phyloP scores from a whole-genome alignment of 257 asterid genomes.

The Ophiorrhiza pumila region DNA sequence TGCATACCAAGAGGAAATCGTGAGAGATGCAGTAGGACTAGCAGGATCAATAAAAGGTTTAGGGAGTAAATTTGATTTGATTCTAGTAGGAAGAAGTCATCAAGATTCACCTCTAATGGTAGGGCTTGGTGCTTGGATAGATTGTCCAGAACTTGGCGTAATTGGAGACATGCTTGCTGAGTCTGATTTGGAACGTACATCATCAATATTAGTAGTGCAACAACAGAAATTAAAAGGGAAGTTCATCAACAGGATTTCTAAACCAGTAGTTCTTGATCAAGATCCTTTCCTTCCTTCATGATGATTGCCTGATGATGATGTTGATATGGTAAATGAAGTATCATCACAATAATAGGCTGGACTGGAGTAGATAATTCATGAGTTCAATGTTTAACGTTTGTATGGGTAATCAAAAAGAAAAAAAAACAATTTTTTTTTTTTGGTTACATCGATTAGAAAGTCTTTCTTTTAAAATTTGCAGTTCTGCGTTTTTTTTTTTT shows the following conservation, averaged over 20 bases:
- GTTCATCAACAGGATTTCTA: constrained; percentile 30
- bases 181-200: constrained; percentile 46
- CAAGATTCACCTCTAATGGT: constrained; percentile 50
- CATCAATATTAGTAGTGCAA: constrained; percentile 78
- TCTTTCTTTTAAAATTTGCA: too few relatives aligned
- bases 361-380: neutral
- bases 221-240: constrained; percentile 60
- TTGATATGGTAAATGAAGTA: too few relatives aligned
- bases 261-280: constrained; percentile 36
- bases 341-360: too few relatives aligned
- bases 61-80: constrained; percentile 44
- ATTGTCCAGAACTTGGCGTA: constrained; percentile 81
- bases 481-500: too few relatives aligned
- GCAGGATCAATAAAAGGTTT: constrained; percentile 44
- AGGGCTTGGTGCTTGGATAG: constrained; percentile 83
- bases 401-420: too few relatives aligned
- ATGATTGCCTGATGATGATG: constrained; percentile 1
- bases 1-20: constrained; percentile 61
- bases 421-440: too few relatives aligned
- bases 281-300: constrained; percentile 26
- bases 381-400: too few relatives aligned
- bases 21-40: constrained; percentile 65
- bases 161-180: constrained; percentile 73
- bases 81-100: constrained; percentile 63
- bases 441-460: too few relatives aligned